phyloP scores from a whole-genome alignment of 169 alveolate genomes.

The Eimeria praecox region DNA sequence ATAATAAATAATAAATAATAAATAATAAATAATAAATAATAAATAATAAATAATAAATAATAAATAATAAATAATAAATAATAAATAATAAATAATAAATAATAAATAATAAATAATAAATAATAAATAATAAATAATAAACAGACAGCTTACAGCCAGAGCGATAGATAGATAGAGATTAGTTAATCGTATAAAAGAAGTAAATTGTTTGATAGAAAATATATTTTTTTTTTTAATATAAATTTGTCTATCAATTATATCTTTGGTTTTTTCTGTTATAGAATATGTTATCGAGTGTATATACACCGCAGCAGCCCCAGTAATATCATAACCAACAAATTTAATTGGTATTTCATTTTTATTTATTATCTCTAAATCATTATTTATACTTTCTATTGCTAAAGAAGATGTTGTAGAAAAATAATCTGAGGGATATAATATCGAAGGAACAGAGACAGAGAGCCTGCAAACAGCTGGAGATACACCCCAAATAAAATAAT shows the following conservation, averaged over 20 bases:
- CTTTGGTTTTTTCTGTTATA: neutral
- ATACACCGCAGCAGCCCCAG: slow-evolving; percentile 55
- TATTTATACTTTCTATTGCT: neutral
- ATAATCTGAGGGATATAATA: neutral
- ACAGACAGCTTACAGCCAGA: slow-evolving; percentile 34
- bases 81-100: too few relatives aligned
- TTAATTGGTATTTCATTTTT: neutral
- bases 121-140: too few relatives aligned
- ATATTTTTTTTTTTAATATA: too few relatives aligned
- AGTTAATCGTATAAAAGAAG: neutral
- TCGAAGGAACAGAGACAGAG: neutral
- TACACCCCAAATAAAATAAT: slow-evolving; percentile 12
- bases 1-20: too few relatives aligned
- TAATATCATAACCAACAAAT: neutral
- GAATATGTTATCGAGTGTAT: neutral
- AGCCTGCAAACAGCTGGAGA: slow-evolving; percentile 18
- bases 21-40: too few relatives aligned
- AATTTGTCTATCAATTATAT: neutral
- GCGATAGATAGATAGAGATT: slow-evolving; percentile 10
- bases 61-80: too few relatives aligned
- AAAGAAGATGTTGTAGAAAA: neutral
- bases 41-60: too few relatives aligned
- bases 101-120: too few relatives aligned
- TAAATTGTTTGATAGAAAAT: neutral
- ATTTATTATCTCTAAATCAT: neutral